Conservation (phyloP, 2,329 filamentous ascomycete genomes). For the Clonostachys rhizophaga region DNA sequence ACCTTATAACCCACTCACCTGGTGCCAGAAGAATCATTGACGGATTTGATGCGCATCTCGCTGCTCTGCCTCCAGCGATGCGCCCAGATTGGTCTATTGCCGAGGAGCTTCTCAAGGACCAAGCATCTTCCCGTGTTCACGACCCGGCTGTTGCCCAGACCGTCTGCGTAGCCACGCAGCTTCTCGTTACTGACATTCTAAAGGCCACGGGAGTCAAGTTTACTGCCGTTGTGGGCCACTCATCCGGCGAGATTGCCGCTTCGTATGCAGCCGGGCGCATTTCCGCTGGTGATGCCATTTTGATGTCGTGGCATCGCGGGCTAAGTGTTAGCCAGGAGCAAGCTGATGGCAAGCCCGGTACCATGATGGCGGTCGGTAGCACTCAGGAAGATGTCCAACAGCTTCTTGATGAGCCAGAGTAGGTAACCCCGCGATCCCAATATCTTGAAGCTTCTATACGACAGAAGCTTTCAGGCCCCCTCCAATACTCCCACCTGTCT, state of each 20-base stretch:
- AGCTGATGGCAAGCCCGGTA: conserved; percentile 4
- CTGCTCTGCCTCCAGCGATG: too few species aligned
- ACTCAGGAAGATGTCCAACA: too few species aligned
- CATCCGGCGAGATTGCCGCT: not conserved
- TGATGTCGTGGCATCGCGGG: too few species aligned
- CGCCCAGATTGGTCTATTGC: conserved; percentile 2
- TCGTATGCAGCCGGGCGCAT: conserved; percentile 24
- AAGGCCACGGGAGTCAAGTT: conserved; percentile 16
- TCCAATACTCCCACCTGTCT: too few species aligned
- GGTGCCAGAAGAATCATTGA: too few species aligned
- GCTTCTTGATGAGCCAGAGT: too few species aligned
- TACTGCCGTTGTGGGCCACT: conserved; percentile 1
- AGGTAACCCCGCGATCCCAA: too few species aligned
- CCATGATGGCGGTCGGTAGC: conserved; percentile 21
- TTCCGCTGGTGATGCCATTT: too few species aligned
- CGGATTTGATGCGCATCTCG: not conserved
- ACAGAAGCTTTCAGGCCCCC: too few species aligned
- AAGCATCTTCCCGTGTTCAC: conserved; percentile 8
- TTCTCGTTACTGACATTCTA: conserved; percentile 28
- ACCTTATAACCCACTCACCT: conserved; percentile 18
- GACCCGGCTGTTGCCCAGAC: conserved; percentile 23
- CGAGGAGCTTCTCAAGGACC: conserved; percentile 7
- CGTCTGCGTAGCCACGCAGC: conserved; percentile 32
- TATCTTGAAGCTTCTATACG: too few species aligned
- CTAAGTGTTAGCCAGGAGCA: too few species aligned